Percentiles rank a stretch among this genome's conserved stretches.
Conservation (phyloP, 2,329 filamentous ascomycete species). For the Teratosphaeria nubilosa region DNA sequence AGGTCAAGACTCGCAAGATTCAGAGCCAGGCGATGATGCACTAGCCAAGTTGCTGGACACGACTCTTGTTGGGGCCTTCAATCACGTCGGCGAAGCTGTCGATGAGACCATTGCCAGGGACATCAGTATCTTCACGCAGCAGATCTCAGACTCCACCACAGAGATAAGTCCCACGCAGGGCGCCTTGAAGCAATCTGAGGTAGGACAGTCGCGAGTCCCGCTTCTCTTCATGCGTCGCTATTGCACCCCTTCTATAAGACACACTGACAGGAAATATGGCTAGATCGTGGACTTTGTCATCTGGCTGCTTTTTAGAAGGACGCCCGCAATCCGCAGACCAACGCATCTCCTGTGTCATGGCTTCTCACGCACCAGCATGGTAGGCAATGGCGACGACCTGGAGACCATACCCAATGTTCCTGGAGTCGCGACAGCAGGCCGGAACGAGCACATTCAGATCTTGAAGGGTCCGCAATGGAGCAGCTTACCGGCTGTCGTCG, state of each 20-base stretch:
- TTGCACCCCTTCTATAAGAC: not conserved
- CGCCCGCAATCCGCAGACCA: constrained; percentile 40
- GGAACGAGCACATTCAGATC: constrained; percentile 59
- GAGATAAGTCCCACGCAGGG: constrained; percentile 14
- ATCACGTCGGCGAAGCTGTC: constrained; percentile 37
- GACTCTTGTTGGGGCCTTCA: constrained; percentile 52
- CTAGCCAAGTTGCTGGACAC: constrained; percentile 56
- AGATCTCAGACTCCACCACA: constrained; percentile 24
- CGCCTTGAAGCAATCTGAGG: constrained; percentile 32
- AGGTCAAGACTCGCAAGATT: not conserved
- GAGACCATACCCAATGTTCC: constrained; percentile 45
- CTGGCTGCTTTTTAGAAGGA: constrained; percentile 62
- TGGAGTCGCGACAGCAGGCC: constrained; percentile 53
- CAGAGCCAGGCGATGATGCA: constrained; percentile 8
- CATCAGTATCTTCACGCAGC: constrained; percentile 36
- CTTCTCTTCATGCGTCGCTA: not conserved
- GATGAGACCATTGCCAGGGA: constrained; percentile 36
- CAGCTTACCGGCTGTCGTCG: constrained; percentile 61
- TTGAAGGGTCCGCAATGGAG: constrained; percentile 68
- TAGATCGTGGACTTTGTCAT: constrained; percentile 47
- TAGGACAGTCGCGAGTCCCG: constrained; percentile 21
- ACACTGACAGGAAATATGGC: not conserved
- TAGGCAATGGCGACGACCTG: constrained; percentile 20
- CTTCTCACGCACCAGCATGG: constrained; percentile 46
- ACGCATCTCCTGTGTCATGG: constrained; percentile 78